phyloP scores from a whole-genome alignment of 768 basidiomycete species.

The Suillus clintonianus region DNA sequence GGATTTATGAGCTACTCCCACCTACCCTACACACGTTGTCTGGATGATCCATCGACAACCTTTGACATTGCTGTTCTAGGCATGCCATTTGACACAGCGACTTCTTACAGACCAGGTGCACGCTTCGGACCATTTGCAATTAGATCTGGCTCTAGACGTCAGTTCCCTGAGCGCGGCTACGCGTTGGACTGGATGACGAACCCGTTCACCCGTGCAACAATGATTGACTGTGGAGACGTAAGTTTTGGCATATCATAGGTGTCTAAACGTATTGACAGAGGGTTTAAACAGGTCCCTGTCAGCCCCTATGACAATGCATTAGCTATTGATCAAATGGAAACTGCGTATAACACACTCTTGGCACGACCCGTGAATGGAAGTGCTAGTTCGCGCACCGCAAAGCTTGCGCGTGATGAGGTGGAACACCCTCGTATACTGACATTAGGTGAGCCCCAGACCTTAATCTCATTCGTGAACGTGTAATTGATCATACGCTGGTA shows the following conservation, averaged over 20 bases:
- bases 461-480: neutral
- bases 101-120: conserved; percentile 55
- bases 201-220: conserved; percentile 56
- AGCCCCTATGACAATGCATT: conserved; percentile 75
- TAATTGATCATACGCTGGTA: conserved; percentile 25
- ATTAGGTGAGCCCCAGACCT: conserved; percentile 13
- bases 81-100: conserved; percentile 69
- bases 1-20: conserved; percentile 81
- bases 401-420: conserved; percentile 49
- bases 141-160: conserved; percentile 66
- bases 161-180: conserved; percentile 56
- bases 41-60: conserved; percentile 49
- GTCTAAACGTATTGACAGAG: neutral
- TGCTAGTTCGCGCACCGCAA: conserved; percentile 6
- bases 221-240: conserved; percentile 84
- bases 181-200: conserved; percentile 64
- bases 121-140: conserved; percentile 82
- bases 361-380: conserved; percentile 42
- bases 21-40: conserved; percentile 67
- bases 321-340: conserved; percentile 79
- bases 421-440: conserved; percentile 72
- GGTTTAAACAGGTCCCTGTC: conserved; percentile 55
- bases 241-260: conserved; percentile 6
- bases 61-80: conserved; percentile 79
- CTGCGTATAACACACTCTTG: conserved; percentile 72